Evolutionary conservation across 2,329 filamentous ascomycete species (phyloP), one percentile per base, ranked within the genome.

Genomic region (Coccinonectria pachysandricola): DNA sequence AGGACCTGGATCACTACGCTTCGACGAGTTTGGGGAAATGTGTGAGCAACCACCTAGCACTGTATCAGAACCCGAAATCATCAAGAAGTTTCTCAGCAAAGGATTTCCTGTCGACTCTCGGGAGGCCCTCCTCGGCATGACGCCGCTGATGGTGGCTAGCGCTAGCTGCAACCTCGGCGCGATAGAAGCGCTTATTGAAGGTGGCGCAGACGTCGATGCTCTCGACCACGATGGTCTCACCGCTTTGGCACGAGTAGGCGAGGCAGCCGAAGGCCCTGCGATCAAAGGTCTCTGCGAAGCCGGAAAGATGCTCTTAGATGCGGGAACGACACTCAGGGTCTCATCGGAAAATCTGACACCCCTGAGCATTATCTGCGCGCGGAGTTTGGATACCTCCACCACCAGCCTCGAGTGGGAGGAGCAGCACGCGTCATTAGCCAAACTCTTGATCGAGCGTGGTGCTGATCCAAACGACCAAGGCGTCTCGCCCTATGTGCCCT

Each of bases 401-500:
- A 35, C 36, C 11, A 39, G 30, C 16, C 31, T 35, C 17, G 35
- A 42, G 15, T 46, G 43, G 43, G 41, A 46, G 18, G 31, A 35
- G 13, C 43, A 46, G 26, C 41, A 46, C 20, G 43, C 42, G n/a
- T 24, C 32, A 28, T 27, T 46, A 3, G 43, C 37, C 18, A 37
- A 37, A 23, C 40, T 46, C n/a, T 27, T 46, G 9, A 43, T 46
- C 24, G 36, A 46, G 19, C 27, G 31, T 9, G 43, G 43, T 11
- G 41, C 40, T 7, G 34, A 46, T 22, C 43, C 43, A 11, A 46
- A 46, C 20, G 43, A 43, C 10, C 46, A 46, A 26, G 39, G 41
- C 6, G 26, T 35, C 20, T 33, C 40, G 8, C 12, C 18, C 15
- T 30, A 18, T 10, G 39, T 37, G 9, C 43, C 43, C 17, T 43